Percentiles rank a stretch among this genome's conserved stretches.
Evolutionary conservation across 257 asterid species (phyloP).

Genomic region (Marsdenia floribunda): DNA sequence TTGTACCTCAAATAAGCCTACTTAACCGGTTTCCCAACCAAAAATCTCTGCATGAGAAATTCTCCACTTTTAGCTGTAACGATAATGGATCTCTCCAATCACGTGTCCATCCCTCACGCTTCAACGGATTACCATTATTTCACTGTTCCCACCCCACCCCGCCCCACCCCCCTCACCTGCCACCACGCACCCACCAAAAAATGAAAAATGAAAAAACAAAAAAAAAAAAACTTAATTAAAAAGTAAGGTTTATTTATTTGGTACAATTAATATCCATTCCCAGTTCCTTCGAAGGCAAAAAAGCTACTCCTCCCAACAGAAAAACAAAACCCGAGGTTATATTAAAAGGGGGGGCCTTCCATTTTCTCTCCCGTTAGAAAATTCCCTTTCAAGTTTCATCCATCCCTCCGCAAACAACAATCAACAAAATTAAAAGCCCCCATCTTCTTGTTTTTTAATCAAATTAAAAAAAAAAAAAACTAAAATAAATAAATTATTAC

Average conservation of each 20-base stretch:
- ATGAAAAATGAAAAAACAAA: too few relatives aligned
- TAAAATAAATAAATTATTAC: background rate
- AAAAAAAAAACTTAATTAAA: too few relatives aligned
- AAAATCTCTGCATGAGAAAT: constrained; percentile 15
- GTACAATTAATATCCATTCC: constrained; percentile 20
- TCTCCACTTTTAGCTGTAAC: constrained; percentile 30
- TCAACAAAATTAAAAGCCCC: background rate
- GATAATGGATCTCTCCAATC: constrained; percentile 56
- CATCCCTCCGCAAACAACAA: background rate
- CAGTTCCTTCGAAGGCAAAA: constrained; percentile 9
- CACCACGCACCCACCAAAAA: too few relatives aligned
- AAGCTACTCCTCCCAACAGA: constrained; percentile 28
- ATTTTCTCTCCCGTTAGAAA: background rate
- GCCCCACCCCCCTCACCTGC: too few relatives aligned
- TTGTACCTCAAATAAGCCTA: constrained; percentile 36
- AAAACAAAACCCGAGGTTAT: constrained; percentile 25
- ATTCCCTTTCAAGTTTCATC: constrained; percentile 6
- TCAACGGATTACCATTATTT: background rate
- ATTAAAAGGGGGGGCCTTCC: constrained; percentile 4
- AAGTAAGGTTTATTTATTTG: constrained; percentile 14
- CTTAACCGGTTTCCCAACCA: constrained; percentile 31
- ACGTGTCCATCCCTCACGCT: constrained; percentile 34
- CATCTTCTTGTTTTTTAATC: background rate
- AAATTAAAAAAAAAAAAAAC: too few relatives aligned
- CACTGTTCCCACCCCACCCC: too few relatives aligned